Percentiles rank a stretch among this genome's conserved stretches.
Evolutionary conservation across 2,329 filamentous ascomycete genomes (phyloP).

Genomic region (Juglanconis sp.): DNA sequence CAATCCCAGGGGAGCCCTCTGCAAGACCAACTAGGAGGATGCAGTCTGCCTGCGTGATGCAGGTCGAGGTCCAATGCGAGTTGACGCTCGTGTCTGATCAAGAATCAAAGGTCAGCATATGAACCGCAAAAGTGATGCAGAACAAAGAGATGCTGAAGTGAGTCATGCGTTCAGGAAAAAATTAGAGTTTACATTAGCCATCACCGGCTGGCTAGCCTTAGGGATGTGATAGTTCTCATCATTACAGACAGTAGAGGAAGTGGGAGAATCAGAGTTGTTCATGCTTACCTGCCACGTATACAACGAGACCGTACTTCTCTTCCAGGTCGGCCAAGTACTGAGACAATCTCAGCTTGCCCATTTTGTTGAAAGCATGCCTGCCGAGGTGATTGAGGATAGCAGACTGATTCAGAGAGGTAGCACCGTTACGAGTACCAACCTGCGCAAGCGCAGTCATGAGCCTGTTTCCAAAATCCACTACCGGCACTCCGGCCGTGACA

Average conservation of each 20-base stretch:
- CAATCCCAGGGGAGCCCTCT: constrained; percentile 84
- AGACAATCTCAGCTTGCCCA: constrained; percentile 93
- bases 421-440: constrained; percentile 83
- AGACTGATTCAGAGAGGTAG: constrained; percentile 88
- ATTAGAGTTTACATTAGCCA: constrained; percentile 62
- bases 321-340: constrained; percentile 96
- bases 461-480: constrained; percentile 89
- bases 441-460: constrained; percentile 85
- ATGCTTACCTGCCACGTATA: constrained; percentile 78
- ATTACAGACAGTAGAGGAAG: constrained; percentile 27
- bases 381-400: constrained; percentile 93
- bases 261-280: constrained; percentile 5
- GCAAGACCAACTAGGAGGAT: constrained; percentile 90
- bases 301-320: constrained; percentile 91
- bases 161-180: constrained; percentile 56
- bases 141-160: constrained; percentile 12
- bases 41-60: constrained; percentile 93
- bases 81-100: constrained; percentile 85
- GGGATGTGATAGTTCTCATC: constrained; percentile 51
- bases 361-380: constrained; percentile 92
- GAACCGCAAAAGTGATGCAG: constrained; percentile 5
- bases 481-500: constrained; percentile 85
- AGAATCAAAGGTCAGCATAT: constrained; percentile 14
- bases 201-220: constrained; percentile 50
- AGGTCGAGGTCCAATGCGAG: constrained; percentile 96